A percentile compares a stretch with the other conserved stretches of the same genome.
Evolutionary conservation across 2,329 filamentous ascomycete species (phyloP).

Genomic region (Cytospora mali): DNA sequence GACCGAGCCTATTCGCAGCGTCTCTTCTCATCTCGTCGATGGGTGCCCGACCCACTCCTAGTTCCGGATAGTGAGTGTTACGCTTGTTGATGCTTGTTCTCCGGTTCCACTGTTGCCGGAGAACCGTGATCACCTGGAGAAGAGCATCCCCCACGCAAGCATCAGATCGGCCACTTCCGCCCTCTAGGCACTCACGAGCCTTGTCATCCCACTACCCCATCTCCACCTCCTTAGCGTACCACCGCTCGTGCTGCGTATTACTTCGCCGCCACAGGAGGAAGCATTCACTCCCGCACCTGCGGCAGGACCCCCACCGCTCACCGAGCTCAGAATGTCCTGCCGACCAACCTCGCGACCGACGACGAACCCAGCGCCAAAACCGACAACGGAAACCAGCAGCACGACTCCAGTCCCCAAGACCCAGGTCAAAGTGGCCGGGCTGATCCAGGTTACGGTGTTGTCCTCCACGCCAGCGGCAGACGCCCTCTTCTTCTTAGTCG

Average conservation of each 20-base stretch:
- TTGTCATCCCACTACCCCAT: slow-evolving; percentile 55
- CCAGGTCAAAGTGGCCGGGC: slow-evolving; percentile 65
- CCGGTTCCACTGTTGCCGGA: not conserved
- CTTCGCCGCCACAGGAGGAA: slow-evolving; percentile 55
- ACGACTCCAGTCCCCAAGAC: slow-evolving; percentile 68
- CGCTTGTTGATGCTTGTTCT: not conserved
- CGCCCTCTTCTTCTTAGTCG: slow-evolving; percentile 63
- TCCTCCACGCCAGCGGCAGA: slow-evolving; percentile 41
- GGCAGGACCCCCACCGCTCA: slow-evolving; percentile 40
- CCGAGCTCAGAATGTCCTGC: slow-evolving; percentile 56
- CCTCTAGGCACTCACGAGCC: slow-evolving; percentile 51
- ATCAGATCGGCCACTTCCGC: slow-evolving; percentile 13
- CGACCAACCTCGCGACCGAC: slow-evolving; percentile 68
- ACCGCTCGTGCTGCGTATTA: slow-evolving; percentile 48
- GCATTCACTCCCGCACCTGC: slow-evolving; percentile 42
- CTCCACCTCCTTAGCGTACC: slow-evolving; percentile 56
- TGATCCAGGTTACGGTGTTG: slow-evolving; percentile 48
- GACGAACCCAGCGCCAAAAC: slow-evolving; percentile 70
- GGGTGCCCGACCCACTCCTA: not conserved
- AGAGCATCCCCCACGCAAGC: slow-evolving; percentile 2
- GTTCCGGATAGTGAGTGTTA: not conserved
- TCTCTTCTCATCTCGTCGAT: too few species aligned
- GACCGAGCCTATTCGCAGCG: not conserved
- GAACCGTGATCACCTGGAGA: not conserved
- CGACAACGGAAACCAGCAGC: slow-evolving; percentile 68